phyloP scores from a whole-genome alignment of 176 grass and related monocot species.

The Oryza brachyantha region DNA sequence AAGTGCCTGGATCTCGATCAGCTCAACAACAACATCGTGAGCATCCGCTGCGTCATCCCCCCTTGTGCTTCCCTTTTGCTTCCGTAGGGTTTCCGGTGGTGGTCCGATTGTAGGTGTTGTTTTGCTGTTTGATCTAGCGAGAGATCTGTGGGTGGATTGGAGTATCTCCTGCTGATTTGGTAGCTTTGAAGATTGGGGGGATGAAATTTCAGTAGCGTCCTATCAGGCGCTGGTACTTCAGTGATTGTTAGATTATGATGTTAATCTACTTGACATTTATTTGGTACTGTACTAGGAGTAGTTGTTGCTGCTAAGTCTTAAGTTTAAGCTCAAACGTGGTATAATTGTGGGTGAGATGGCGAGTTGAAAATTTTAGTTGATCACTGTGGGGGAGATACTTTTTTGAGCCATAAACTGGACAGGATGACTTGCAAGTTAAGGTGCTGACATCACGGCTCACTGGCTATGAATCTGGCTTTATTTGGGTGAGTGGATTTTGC shows the following conservation, averaged over 20 bases:
- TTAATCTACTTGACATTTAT: slow-evolving; percentile 26
- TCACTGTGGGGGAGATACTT: neutral
- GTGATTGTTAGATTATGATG: neutral
- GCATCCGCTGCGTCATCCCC: neutral
- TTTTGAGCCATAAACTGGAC: neutral
- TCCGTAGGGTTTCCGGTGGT: neutral
- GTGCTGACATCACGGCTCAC: neutral
- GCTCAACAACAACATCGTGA: slow-evolving; percentile 95
- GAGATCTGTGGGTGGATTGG: slow-evolving; percentile 47
- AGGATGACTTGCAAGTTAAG: neutral
- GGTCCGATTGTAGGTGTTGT: neutral
- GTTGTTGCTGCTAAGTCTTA: slow-evolving; percentile 24
- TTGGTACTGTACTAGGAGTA: slow-evolving; percentile 2
- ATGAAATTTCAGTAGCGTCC: slow-evolving; percentile 8
- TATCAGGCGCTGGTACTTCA: slow-evolving; percentile 5
- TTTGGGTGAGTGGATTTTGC: neutral
- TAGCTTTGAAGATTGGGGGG: neutral
- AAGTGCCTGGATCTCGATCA: slow-evolving; percentile 99
- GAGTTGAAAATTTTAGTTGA: neutral
- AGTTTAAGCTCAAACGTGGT: neutral
- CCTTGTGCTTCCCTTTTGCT: neutral
- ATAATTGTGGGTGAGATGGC: neutral
- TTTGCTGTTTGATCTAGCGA: slow-evolving; percentile 33
- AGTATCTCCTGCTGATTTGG: slow-evolving; percentile 29
- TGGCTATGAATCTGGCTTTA: neutral